Base-by-base conservation (phyloP, 75 land plant genomes). In the Sequoiadendron giganteum region DNA sequence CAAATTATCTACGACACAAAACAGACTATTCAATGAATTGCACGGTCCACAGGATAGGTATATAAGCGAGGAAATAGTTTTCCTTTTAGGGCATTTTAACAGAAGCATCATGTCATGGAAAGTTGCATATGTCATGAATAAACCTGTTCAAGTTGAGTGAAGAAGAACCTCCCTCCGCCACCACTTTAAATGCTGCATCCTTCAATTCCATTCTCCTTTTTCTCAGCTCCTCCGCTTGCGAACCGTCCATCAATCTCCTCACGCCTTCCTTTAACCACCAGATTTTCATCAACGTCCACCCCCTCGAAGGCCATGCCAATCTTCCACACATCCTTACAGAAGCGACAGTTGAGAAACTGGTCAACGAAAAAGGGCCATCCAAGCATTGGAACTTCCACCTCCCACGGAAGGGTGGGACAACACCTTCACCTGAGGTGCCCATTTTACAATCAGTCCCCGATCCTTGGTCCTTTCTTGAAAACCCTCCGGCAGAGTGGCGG, bases 301-400 rank as follows among this genome's bases (percentile, higher is more conserved):
- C 18, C 32, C 16, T 83, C 85, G 0, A 83, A 47, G 2, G 7
- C 13, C 8, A 89, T 15, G 5, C 90, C 90, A 49, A 86, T 68
- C 38, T 87, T 86, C 88, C 88, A 89, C 21, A 89, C 75, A 2
- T 78, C 30, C 48, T 88, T 55, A 19, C 65, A 38, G 32, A 86
- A 81, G 8, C 65, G 70, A 39, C 83, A 56, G 48, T 89, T 58
- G 15, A 81, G 48, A 5, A 48, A 34, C 30, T 89, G 85, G 19
- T 89, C 88, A 0, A 54, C n/a, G 48, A 78, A 77, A 30, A 19
- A 28, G 13, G 90, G 90, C 84, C 88, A 89, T 30, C 90, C 88
- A 15, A 89, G 40, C 90, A 89, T 45, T 11, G 90, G 90, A 88
- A 89, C 75, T 5, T 88, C 88, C 30, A 87, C 70, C 86, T 49